Base-by-base conservation (phyloP, 495 filamentous ascomycete genomes). In the Thozetella sp. region DNA sequence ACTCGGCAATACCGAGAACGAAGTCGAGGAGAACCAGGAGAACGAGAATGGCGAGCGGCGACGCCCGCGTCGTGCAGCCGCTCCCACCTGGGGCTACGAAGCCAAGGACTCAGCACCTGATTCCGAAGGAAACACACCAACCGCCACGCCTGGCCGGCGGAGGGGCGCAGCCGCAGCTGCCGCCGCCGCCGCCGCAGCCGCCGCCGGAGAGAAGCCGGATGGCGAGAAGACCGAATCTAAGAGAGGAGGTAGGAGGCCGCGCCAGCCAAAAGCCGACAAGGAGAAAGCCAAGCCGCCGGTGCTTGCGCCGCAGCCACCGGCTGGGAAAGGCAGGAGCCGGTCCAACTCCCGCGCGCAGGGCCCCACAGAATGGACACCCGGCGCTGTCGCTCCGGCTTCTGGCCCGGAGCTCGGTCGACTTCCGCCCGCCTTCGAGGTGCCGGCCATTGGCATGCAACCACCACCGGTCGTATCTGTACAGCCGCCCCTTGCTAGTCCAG, bases 1-100 rank as follows among this genome's bases (percentile, higher is more conserved):
- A 65, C 79, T 94, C 57, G 87, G 86, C n/a, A 81, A 76, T 60
- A 73, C 76, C 3, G 82, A 86, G 53, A 80, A 83, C 59, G 82
- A 84, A 54, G 70, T 64, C 25, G 85, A 86, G 58, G 82, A 85
- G 50, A 55, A 58, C n/a, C 73, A 76, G 43, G 81, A 86, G 30
- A 76, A 69, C 23, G 81, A 83, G 67, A 75, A 77, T 63, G 72
- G 80, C 50, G 76, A 83, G 65, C 74, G 76, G 57, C 74, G 83
- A 17, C 76, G 80, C 26, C 82, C 81, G 27, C 69, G 81, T 34
- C 76, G 82, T 60, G 83, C 83, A 11, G 83, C 83, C 2, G 83
- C 83, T 17, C 83, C 83, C 2, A 78, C 76, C 6, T 85, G 72
- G 56, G 71, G 71, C 53, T 75, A 72, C 50, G 82, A 85, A 24